Evolutionary conservation across 768 basidiomycete genomes (phyloP).

Genomic region (Mycena galericulata): DNA sequence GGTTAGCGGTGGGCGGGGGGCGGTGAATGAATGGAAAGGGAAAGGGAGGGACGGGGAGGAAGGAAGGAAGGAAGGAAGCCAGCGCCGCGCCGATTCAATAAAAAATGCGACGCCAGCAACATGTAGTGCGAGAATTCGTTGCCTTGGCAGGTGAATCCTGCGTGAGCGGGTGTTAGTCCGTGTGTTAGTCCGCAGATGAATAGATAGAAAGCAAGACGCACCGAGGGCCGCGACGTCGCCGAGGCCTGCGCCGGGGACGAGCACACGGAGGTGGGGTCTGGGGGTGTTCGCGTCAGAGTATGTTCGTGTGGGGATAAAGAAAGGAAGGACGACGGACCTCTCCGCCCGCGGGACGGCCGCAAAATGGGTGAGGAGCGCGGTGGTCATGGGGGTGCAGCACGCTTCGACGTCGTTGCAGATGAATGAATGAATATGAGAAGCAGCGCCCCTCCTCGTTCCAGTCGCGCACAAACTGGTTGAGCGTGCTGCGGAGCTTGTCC

Average conservation of each 20-base stretch:
- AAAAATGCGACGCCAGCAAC: conserved; percentile 89
- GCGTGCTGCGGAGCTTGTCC: conserved; percentile 92
- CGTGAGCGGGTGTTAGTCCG: background rate
- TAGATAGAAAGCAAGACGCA: too few relatives aligned
- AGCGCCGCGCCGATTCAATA: conserved; percentile 78
- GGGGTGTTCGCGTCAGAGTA: conserved; percentile 28
- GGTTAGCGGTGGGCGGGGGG: too few relatives aligned
- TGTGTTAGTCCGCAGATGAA: background rate
- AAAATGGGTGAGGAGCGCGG: conserved; percentile 77
- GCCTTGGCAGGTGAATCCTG: conserved; percentile 92
- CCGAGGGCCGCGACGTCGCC: conserved; percentile 90
- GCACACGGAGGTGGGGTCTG: conserved; percentile 72
- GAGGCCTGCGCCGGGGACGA: conserved; percentile 92
- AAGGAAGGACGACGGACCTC: conserved; percentile 58
- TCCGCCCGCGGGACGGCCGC: conserved; percentile 64
- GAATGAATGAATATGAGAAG: background rate
- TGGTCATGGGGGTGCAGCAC: conserved; percentile 86
- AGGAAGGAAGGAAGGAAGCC: background rate
- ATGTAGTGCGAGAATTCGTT: conserved; percentile 98
- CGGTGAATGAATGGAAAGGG: too few relatives aligned
- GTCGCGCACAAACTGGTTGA: conserved; percentile 94
- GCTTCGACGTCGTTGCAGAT: conserved; percentile 49
- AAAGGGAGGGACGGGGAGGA: too few relatives aligned
- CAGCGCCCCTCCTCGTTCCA: conserved; percentile 84
- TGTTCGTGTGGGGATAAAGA: background rate